phyloP scores from a whole-genome alignment of 2,329 filamentous ascomycete species.

The Penicillium sp. region DNA sequence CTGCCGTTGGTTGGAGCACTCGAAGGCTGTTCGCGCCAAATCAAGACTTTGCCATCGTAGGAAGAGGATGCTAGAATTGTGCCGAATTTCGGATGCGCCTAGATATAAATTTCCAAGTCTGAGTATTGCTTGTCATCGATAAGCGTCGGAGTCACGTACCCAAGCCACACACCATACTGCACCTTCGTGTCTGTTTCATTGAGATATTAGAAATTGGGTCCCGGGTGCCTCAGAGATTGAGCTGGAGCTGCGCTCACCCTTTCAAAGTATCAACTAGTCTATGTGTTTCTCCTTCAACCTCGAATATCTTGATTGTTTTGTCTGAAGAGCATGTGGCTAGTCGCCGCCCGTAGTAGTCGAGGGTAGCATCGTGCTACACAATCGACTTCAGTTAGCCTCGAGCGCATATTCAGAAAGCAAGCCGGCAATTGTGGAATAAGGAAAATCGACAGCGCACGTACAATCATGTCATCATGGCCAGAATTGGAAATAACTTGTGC shows the following conservation, averaged over 20 bases:
- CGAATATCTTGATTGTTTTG: slow-evolving; percentile 98
- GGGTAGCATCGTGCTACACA: slow-evolving; percentile 84
- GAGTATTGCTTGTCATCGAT: not conserved
- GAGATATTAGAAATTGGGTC: slow-evolving; percentile 11
- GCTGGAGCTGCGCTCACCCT: slow-evolving; percentile 56
- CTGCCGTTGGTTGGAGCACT: slow-evolving; percentile 38
- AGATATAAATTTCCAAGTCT: slow-evolving; percentile 1
- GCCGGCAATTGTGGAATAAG: not conserved
- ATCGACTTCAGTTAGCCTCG: slow-evolving; percentile 3
- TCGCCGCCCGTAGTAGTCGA: slow-evolving; percentile 96
- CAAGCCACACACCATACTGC: slow-evolving; percentile 97
- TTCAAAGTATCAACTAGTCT: slow-evolving; percentile 88
- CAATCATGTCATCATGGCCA: slow-evolving; percentile 99
- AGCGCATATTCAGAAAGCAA: not conserved
- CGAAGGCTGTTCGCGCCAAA: slow-evolving; percentile 81
- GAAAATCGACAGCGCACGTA: slow-evolving; percentile 51
- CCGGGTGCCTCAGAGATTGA: not conserved
- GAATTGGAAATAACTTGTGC: slow-evolving; percentile 79
- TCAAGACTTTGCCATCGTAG: slow-evolving; percentile 97
- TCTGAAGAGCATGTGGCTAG: slow-evolving; percentile 97
- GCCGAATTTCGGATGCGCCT: slow-evolving; percentile 94
- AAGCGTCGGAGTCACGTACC: slow-evolving; percentile 43
- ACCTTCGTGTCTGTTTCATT: slow-evolving; percentile 72
- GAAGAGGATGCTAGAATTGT: slow-evolving; percentile 93
- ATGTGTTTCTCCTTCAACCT: slow-evolving; percentile 91